Evolutionary conservation across 2,329 filamentous ascomycete species (phyloP), one percentile per base, ranked within the genome.

Genomic region (Thermoascus crustaceus): DNA sequence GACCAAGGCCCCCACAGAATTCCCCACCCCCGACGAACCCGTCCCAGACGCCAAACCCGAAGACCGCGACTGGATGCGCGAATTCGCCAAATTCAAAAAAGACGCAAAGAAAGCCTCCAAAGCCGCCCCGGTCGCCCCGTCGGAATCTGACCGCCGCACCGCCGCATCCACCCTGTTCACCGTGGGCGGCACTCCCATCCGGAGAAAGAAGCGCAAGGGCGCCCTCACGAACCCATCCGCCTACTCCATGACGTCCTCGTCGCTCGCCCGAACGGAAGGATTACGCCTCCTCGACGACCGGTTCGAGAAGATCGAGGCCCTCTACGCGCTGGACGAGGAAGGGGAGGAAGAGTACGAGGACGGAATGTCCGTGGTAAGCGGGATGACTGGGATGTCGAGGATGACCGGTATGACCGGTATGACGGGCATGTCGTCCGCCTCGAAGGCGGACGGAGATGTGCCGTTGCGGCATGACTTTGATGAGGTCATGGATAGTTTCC

Each of bases 1-100:
- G 19, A 31, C 39, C 34, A 32, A 49, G 19, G 43, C 45, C 21
- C 45, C 51, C 2, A 53, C 53, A 8, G 56, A 64, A 30, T 41
- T 64, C 30, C 60, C 59, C 10, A 57, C 46, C 16, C 56, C 59
- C 7, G 54, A 61, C 30, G 53, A 51, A 11, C 55, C 60, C 1
- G 60, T 58, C 20, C 62, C 62, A 4, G 62, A 66, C 40, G 47
- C 57, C 34, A 66, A 74, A 4, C 75, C 79, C 18, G 76, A 82
- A 10, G 79, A 84, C 37, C 82, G 85, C 41, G 82, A 85, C 48
- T 98, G 91, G 87, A 73, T 96, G 62, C 78, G 82, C 37, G 84
- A 95, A 52, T 96, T 94, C 66, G 84, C 85, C 50, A 85, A 91
- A 55, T 96, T 94, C 72, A 95, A 96, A 62, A 84, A 83, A 53